Percentiles rank a stretch among this genome's conserved stretches.
Conservation (phyloP, 1,284 basidiomycete genomes). For the Pisolithus thermaeus region DNA sequence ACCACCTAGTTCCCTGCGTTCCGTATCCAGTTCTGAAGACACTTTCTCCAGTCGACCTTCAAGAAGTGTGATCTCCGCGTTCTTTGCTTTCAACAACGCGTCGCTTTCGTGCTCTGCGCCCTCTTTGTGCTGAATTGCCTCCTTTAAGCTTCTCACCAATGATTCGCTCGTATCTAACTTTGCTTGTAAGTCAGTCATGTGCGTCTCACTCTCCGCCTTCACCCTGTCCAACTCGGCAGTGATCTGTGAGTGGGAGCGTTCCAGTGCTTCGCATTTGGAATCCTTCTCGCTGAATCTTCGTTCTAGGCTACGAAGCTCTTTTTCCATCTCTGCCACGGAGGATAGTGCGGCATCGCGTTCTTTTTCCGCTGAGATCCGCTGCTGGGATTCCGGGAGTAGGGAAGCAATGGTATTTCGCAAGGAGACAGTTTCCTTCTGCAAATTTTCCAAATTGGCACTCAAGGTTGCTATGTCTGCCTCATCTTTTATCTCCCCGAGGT, state of each 20-base stretch:
- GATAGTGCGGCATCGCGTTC: constrained; percentile 44
- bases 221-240: constrained; percentile 41
- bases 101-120: constrained; percentile 47
- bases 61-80: constrained; percentile 50
- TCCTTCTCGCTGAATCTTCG: constrained; percentile 47
- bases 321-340: constrained; percentile 43
- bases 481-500: constrained; percentile 32
- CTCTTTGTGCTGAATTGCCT: constrained; percentile 48
- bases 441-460: constrained; percentile 45
- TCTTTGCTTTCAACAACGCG: constrained; percentile 46
- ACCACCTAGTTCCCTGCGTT: constrained; percentile 55
- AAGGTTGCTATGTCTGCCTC: constrained; percentile 29
- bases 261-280: constrained; percentile 44
- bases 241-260: constrained; percentile 40
- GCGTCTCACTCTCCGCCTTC: constrained; percentile 40
- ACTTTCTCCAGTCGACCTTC: constrained; percentile 44
- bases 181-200: constrained; percentile 41
- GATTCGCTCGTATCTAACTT: constrained; percentile 43
- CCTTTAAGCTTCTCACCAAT: constrained; percentile 44
- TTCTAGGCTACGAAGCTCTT: constrained; percentile 41
- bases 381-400: constrained; percentile 24
- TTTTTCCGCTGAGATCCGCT: constrained; percentile 31
- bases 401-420: constrained; percentile 31
- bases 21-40: constrained; percentile 52
- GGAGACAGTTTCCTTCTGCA: constrained; percentile 53